phyloP scores from a whole-genome alignment of 768 basidiomycete genomes.

The Dictyophora rubrovolvata region DNA sequence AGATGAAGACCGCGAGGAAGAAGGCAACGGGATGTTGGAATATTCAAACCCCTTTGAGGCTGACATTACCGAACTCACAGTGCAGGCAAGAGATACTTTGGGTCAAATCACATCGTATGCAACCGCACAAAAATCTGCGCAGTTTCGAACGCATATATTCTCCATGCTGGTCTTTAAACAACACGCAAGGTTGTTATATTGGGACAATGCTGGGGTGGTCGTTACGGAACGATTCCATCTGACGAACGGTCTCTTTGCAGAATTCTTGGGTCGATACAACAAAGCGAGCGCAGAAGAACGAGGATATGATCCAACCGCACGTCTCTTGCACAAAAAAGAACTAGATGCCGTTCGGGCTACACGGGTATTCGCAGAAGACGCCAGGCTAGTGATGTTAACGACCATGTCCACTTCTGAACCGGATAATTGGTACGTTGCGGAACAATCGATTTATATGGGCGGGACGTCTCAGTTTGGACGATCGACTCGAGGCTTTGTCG shows the following conservation, averaged over 20 bases:
- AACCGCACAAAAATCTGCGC: constrained; percentile 16
- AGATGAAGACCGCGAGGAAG: background rate
- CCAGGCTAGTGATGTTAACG: background rate
- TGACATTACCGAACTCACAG: background rate
- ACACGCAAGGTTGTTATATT: constrained; percentile 21
- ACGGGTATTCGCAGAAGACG: background rate
- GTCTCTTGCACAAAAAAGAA: background rate
- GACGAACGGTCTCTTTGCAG: constrained; percentile 14
- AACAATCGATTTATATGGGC: background rate
- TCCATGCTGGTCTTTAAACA: constrained; percentile 19
- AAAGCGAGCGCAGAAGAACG: constrained; percentile 11
- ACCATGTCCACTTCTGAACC: too few species aligned
- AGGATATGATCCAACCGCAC: constrained; percentile 16
- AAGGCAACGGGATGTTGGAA: background rate
- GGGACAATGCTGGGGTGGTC: constrained; percentile 25
- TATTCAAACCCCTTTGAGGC: background rate
- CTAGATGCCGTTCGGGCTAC: background rate
- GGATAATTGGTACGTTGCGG: background rate
- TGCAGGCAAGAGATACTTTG: background rate
- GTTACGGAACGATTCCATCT: constrained; percentile 21
- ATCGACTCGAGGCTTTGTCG: background rate
- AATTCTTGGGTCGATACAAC: constrained; percentile 24
- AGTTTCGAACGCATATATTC: constrained; percentile 22
- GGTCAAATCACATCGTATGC: constrained; percentile 19
- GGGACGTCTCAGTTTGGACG: background rate